Base-by-base conservation (phyloP, 495 filamentous ascomycete genomes). In the Talaromyces nanjingensis region DNA sequence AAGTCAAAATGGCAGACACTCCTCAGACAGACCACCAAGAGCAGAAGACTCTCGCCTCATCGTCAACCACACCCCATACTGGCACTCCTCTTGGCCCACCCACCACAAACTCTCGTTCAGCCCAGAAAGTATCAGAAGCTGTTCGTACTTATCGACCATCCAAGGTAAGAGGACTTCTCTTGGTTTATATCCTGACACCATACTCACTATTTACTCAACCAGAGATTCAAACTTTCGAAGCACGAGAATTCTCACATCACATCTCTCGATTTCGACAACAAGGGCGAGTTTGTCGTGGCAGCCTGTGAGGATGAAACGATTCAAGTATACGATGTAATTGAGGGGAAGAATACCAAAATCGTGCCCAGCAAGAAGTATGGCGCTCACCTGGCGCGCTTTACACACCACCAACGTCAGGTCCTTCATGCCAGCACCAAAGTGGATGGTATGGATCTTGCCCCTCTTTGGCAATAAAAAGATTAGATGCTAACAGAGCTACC, bases 341-440 rank as follows among this genome's bases (percentile, higher is more conserved):
- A 94, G 58, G 94, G 94, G 6, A 91, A 89, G 62, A 86, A 89
- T 63, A 87, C 87, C 27, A 98, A 98, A 73, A 86, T 86, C 37
- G 81, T 96, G 25, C 86, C 92, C 57, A 79, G 78, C 86, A 90
- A 97, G 72, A 99, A 99, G 71, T 99, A 98, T 66, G 94, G 94
- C 39, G 92, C 89, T 8, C 92, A 96, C 67, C 85, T 97, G 34
- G 94, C 94, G 5, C 88, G 92, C 69, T 99, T 98, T 76, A 96
- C 92, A 2, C 94, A 97, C 66, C 87, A 92, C 65, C 85, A 88
- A 62, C 88, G 87, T 9, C 89, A 88, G 73, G 89, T 99, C 64
- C 89, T 98, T 33, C 97, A 99, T 71, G 91, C 96, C 45, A 94
- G 90, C 71, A 98, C 94, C 4, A 97, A 97, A 68, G 85, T 92